A percentile compares a stretch with the other conserved stretches of the same genome.
Conservation (phyloP, 2,329 filamentous ascomycete species). For the Colletotrichum tropicicola region DNA sequence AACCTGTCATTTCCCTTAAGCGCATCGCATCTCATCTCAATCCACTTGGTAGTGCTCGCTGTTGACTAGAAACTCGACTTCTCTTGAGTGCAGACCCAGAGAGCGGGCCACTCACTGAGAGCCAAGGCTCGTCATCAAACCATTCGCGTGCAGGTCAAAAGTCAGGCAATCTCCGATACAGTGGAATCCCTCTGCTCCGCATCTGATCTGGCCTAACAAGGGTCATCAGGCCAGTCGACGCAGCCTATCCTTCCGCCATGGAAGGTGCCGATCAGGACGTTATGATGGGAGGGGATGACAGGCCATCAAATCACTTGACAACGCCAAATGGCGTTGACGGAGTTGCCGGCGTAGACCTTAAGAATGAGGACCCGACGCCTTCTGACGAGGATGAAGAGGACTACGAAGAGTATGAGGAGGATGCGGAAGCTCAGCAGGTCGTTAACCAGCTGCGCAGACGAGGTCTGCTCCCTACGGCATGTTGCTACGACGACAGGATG, state of each 20-base stretch:
- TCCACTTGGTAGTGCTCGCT: no score
- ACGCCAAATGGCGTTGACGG: conserved; percentile 44
- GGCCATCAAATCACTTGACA: conserved; percentile 52
- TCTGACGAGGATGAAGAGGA: conserved; percentile 45
- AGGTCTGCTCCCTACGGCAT: conserved; percentile 73
- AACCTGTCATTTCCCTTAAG: no score
- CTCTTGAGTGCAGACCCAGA: no score
- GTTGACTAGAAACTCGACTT: no score
- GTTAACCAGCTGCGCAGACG: conserved; percentile 50
- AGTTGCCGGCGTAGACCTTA: neutral
- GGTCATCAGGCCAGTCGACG: conserved; percentile 1
- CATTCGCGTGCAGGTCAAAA: neutral
- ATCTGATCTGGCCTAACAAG: neutral
- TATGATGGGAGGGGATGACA: conserved; percentile 53
- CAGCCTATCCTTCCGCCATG: conserved; percentile 8
- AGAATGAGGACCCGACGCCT: conserved; percentile 33
- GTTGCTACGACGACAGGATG: conserved; percentile 95
- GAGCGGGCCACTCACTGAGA: neutral
- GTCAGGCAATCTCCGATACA: no score
- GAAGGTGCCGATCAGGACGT: conserved; percentile 32
- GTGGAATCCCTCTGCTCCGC: neutral
- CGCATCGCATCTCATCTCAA: no score
- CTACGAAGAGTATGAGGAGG: conserved; percentile 36
- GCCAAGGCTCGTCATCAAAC: neutral
- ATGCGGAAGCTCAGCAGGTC: conserved; percentile 46